These are phyloP conservation scores for Gossypium anomalum DNA, from an alignment of 345 rosid genomes.

Conservation along the genomic window DNA sequence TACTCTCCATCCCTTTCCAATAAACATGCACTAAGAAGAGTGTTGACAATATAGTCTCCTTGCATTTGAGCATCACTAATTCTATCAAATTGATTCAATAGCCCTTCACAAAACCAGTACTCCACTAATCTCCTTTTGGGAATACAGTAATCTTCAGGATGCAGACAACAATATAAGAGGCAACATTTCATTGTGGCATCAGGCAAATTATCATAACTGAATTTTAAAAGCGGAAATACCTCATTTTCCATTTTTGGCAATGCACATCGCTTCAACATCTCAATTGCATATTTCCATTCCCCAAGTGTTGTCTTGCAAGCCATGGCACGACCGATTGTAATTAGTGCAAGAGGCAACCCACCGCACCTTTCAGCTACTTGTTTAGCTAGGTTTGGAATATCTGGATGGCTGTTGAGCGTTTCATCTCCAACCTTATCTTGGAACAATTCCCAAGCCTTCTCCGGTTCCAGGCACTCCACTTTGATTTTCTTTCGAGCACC, in stretches of 20 bases:
- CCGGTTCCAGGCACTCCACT: not conserved
- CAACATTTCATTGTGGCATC: not conserved
- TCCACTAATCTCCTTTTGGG: not conserved
- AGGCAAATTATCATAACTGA: not conserved
- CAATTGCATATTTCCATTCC: conserved; percentile 14
- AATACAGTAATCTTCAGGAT: not conserved
- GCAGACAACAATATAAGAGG: conserved; percentile 19
- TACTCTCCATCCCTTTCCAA: not conserved
- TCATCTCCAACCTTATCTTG: too few species aligned
- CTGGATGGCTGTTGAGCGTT: too few species aligned
- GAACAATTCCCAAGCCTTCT: too few species aligned
- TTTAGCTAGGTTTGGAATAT: not conserved
- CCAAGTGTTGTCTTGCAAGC: not conserved
- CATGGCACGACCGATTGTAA: conserved; percentile 22
- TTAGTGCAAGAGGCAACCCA: not conserved
- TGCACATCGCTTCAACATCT: not conserved
- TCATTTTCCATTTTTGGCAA: not conserved
- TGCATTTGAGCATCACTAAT: not conserved
- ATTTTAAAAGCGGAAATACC: not conserved
- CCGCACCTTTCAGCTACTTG: conserved; percentile 1
- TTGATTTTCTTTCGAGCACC: conserved; percentile 16
- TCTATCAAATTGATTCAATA: too few species aligned
- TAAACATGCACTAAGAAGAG: not conserved
- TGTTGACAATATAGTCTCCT: not conserved
- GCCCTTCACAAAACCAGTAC: not conserved